A percentile compares a stretch with the other conserved stretches of the same genome.
phyloP scores from a whole-genome alignment of 1,284 basidiomycete genomes.

The Bondarzewia mesenterica region DNA sequence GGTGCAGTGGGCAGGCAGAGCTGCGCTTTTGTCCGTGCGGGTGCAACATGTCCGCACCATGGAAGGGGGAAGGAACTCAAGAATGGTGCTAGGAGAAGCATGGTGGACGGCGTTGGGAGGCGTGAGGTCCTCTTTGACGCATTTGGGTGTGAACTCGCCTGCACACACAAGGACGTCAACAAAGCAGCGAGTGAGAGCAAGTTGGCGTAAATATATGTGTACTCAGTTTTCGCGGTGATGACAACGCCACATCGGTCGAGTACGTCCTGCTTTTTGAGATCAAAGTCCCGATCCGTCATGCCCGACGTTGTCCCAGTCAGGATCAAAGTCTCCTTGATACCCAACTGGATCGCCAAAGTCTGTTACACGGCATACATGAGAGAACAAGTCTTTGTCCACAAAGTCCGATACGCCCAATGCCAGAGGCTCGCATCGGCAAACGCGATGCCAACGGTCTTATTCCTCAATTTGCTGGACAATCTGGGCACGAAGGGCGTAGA shows the following conservation, averaged over 20 bases:
- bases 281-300: conserved; percentile 74
- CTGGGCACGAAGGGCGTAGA: conserved; percentile 38
- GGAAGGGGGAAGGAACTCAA: conserved; percentile 29
- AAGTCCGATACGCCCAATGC: conserved; percentile 83
- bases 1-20: conserved; percentile 76
- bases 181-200: too few species aligned
- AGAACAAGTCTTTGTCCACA: conserved; percentile 92
- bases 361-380: conserved; percentile 31
- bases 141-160: conserved; percentile 84
- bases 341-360: conserved; percentile 94
- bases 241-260: conserved; percentile 90
- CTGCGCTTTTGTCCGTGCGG: conserved; percentile 46
- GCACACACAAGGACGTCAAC: not conserved
- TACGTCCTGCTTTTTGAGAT: conserved; percentile 76
- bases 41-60: not conserved
- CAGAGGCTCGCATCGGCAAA: conserved; percentile 73
- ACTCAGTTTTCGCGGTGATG: conserved; percentile 79
- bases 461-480: conserved; percentile 37
- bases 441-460: conserved; percentile 61
- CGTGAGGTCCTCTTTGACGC: conserved; percentile 79
- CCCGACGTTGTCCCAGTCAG: conserved; percentile 62
- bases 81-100: conserved; percentile 32
- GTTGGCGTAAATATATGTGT: conserved; percentile 18
- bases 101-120: conserved; percentile 48
- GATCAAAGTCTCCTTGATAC: conserved; percentile 88